phyloP scores from a whole-genome alignment of 768 basidiomycete genomes.

The Neoboletus subvelutipes region DNA sequence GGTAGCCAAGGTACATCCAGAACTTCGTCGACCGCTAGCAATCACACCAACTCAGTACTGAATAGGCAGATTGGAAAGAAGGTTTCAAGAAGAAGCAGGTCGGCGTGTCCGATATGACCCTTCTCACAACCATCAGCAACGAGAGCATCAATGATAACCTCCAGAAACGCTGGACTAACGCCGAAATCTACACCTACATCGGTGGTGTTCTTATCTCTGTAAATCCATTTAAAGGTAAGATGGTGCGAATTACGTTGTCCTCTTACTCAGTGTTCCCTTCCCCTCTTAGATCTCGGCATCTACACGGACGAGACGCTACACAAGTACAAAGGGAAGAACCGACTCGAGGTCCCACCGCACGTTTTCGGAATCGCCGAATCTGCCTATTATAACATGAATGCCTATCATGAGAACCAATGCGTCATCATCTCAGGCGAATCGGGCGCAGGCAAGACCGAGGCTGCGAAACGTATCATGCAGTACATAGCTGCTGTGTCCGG shows the following conservation, averaged over 20 bases:
- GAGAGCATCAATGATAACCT: slow-evolving; percentile 98
- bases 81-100: slow-evolving; percentile 99
- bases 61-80: slow-evolving; percentile 98
- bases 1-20: slow-evolving; percentile 69
- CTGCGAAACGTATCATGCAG: slow-evolving; percentile 99
- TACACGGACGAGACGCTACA: slow-evolving; percentile 89
- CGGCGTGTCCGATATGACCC: slow-evolving; percentile 98
- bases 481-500: slow-evolving; percentile 98
- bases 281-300: slow-evolving; percentile 82
- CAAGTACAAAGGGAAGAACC: slow-evolving; percentile 93
- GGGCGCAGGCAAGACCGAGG: slow-evolving; percentile 98
- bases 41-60: slow-evolving; percentile 8
- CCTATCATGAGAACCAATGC: slow-evolving; percentile 99
- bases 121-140: slow-evolving; percentile 94
- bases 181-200: slow-evolving; percentile 99
- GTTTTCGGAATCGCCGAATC: slow-evolving; percentile 97
- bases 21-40: background rate
- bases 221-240: slow-evolving; percentile 89
- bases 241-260: slow-evolving; percentile 10
- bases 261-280: slow-evolving; percentile 8
- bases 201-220: slow-evolving; percentile 99
- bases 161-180: slow-evolving; percentile 92
- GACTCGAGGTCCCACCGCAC: slow-evolving; percentile 96
- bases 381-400: slow-evolving; percentile 98
- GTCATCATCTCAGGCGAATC: slow-evolving; percentile 99